Evolutionary conservation across 2,329 filamentous ascomycete species (phyloP), one percentile per base, ranked within the genome.

Genomic region (Calonectria pseudoturangicola): DNA sequence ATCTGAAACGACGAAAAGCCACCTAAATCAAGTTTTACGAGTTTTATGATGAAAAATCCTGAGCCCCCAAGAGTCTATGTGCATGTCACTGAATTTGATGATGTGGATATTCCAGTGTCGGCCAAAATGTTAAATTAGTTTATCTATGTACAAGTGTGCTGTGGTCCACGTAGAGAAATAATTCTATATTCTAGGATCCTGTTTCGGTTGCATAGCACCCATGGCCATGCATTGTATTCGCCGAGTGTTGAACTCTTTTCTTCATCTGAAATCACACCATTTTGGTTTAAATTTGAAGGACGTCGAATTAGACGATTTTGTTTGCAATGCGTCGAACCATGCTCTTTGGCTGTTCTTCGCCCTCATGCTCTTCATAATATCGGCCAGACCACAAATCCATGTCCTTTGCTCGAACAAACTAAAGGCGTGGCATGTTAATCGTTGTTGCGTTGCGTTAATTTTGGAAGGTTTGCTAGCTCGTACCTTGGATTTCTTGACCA

Each of bases 371-470:
- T 1, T 72, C 48, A 0, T 66, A 68, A 5, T 75, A 48, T 8
- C 77, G 77, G 0, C 77, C 77, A 65, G 77, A 79, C 75, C 75
- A 79, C 2, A 90, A 85, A 74, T 93, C 91, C 16, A 92, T 86
- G 13, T 92, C 85, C 33, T 85, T 81, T 0, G 85, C 74, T n/a
- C 82, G 85, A 21, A 84, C 86, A 15, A 81, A 72, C 74, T 77
- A 4, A 2, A 27, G 5, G 18, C 21, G n/a, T 48, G 9, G 6
- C 18, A 7, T 12, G 54, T 60, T 18, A 60, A 33, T 2, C 7
- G 18, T 27, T 15, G 33, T 18, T 41, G 6, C 7, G 4, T 41
- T 28, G 9, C 9, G n/a, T 21, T 16, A n/a, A 18, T 12, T 48
- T 25, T 1, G 10, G n/a, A 25, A 25, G 16, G 33, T 16, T 18